Conservation (phyloP, 2,329 filamentous ascomycete genomes). For the Alternaria triticina region DNA sequence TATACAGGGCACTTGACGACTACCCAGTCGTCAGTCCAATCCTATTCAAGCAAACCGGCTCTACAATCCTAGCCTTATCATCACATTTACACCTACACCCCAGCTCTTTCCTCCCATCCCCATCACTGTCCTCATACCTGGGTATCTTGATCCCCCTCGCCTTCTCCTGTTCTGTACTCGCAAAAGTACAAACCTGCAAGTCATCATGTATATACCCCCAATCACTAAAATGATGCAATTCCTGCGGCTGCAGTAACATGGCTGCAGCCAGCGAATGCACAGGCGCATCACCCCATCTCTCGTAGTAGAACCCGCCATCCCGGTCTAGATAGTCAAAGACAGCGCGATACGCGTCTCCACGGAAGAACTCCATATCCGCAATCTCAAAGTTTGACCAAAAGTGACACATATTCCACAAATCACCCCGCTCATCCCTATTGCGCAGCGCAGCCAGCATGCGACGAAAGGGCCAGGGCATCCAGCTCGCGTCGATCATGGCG, state of each 20-base stretch:
- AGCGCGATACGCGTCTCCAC: slow-evolving; percentile 83
- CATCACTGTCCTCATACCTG: not conserved
- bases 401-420: slow-evolving; percentile 94
- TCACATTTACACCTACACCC: slow-evolving; percentile 12
- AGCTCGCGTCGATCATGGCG: slow-evolving; percentile 17
- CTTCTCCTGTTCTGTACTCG: slow-evolving; percentile 6
- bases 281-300: slow-evolving; percentile 85
- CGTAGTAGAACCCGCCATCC: slow-evolving; percentile 22
- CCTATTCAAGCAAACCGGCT: slow-evolving; percentile 9
- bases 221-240: slow-evolving; percentile 96
- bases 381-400: slow-evolving; percentile 99
- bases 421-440: slow-evolving; percentile 74
- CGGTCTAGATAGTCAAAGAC: slow-evolving; percentile 81
- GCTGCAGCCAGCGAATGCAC: slow-evolving; percentile 91
- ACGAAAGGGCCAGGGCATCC: slow-evolving; percentile 24
- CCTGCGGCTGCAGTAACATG: slow-evolving; percentile 82
- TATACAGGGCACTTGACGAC: not conserved
- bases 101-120: not conserved
- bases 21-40: not conserved
- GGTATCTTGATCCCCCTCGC: slow-evolving; percentile 2
- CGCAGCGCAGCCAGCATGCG: slow-evolving; percentile 8
- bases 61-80: not conserved
- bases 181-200: slow-evolving; percentile 18
- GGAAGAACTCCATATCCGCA: slow-evolving; percentile 87
- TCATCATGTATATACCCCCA: slow-evolving; percentile 77